phyloP scores from a whole-genome alignment of 1,139 yeast genomes.

The Pichia sp. region DNA sequence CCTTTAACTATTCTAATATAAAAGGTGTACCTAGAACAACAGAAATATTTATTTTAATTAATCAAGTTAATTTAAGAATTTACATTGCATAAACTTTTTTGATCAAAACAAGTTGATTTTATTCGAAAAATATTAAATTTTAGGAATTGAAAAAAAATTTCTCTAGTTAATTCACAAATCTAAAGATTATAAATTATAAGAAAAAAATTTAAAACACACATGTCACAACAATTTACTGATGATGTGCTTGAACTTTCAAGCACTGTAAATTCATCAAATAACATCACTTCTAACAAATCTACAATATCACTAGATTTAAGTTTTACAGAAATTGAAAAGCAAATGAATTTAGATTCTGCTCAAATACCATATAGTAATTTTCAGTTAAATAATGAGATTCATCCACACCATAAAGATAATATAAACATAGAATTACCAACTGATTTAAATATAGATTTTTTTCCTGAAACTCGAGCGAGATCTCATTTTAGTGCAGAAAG shows the following conservation, averaged over 20 bases:
- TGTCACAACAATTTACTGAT: not conserved
- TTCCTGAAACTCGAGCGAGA: conserved; percentile 1
- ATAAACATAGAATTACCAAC: not conserved
- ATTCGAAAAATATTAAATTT: not conserved
- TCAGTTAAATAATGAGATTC: not conserved
- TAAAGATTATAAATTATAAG: not conserved
- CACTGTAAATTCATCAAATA: not conserved
- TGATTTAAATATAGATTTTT: not conserved
- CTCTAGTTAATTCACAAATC: not conserved
- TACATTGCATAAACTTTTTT: too few species aligned
- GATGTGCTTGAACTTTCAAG: not conserved
- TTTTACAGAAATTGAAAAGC: conserved; percentile 8
- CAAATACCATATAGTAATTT: not conserved
- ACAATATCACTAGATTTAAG: not conserved
- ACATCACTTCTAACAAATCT: not conserved
- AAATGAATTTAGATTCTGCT: conserved; percentile 6
- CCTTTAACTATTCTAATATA: too few species aligned
- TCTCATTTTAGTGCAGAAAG: not conserved
- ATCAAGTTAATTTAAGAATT: too few species aligned
- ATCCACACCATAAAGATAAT: not conserved
- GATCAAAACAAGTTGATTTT: too few species aligned
- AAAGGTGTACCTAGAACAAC: too few species aligned
- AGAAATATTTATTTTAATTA: too few species aligned
- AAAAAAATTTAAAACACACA: not conserved
- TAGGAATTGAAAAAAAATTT: not conserved